These are phyloP conservation scores for Laetiporus sulphureus DNA, from an alignment of 1,284 basidiomycete species.

Conservation along the genomic window DNA sequence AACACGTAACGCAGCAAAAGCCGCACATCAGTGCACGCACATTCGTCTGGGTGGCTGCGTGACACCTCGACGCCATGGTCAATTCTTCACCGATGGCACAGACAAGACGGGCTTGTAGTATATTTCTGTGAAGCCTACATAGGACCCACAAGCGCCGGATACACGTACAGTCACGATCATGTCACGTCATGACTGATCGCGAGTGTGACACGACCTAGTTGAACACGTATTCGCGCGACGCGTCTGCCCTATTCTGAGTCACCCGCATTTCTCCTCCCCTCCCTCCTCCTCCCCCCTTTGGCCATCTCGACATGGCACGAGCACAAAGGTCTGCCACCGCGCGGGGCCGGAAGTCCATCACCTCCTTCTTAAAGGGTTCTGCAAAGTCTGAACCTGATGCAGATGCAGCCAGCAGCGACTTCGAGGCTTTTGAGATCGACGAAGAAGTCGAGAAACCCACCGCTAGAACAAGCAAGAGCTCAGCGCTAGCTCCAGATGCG, in stretches of 20 bases:
- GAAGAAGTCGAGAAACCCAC: conserved; percentile 9
- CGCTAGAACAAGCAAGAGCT: conserved; percentile 20
- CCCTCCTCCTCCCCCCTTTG: too few relatives aligned
- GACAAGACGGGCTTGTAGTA: too few relatives aligned
- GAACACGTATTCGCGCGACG: conserved; percentile 12
- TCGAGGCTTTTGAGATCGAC: conserved; percentile 4
- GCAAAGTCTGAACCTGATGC: too few relatives aligned
- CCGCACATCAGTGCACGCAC: too few relatives aligned
- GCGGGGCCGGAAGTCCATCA: conserved; percentile 47
- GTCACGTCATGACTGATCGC: neutral
- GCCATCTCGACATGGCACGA: conserved; percentile 41
- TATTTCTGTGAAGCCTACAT: too few relatives aligned
- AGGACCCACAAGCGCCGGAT: too few relatives aligned
- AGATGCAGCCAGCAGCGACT: too few relatives aligned
- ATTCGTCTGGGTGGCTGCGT: too few relatives aligned
- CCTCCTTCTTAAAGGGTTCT: conserved; percentile 42
- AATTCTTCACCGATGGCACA: too few relatives aligned
- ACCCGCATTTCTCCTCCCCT: conserved; percentile 4
- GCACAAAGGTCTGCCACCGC: conserved; percentile 24
- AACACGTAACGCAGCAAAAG: too few relatives aligned
- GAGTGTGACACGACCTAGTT: conserved; percentile 7
- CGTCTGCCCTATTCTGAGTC: conserved; percentile 3
- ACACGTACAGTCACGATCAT: neutral
- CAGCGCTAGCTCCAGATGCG: conserved; percentile 38
- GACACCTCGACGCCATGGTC: too few relatives aligned